These are phyloP conservation scores for Aspergillus nomiae DNA, from an alignment of 2,329 filamentous ascomycete genomes.

Conservation along the genomic window DNA sequence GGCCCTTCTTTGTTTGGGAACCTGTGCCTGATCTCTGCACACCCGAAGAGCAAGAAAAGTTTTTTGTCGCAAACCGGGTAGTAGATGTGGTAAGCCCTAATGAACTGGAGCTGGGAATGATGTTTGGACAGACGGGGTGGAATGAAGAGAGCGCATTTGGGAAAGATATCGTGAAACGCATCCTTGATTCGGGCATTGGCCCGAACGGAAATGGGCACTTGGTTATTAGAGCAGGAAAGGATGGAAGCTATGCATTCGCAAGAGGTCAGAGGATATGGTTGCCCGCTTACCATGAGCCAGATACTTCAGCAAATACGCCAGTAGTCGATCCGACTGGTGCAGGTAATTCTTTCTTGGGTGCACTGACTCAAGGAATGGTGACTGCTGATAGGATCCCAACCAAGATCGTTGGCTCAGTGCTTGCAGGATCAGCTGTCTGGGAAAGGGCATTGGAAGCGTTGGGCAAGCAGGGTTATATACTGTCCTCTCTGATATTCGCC, in stretches of 20 bases:
- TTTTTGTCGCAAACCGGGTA: conserved; percentile 53
- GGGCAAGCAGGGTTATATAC: conserved; percentile 52
- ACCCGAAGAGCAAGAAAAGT: conserved; percentile 61
- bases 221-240: conserved; percentile 63
- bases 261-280: conserved; percentile 62
- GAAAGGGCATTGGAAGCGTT: conserved; percentile 42
- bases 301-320: conserved; percentile 30
- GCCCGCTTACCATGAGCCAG: conserved; percentile 68
- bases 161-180: conserved; percentile 35
- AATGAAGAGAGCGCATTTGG: conserved; percentile 28
- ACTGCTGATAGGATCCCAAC: conserved; percentile 40
- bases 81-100: conserved; percentile 75
- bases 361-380: conserved; percentile 58
- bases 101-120: conserved; percentile 80
- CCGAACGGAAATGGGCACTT: conserved; percentile 40
- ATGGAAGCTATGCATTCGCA: conserved; percentile 55
- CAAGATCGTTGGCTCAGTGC: conserved; percentile 30
- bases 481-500: conserved; percentile 74
- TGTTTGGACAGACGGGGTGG: conserved; percentile 66
- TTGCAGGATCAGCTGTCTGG: conserved; percentile 58
- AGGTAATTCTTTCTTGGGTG: conserved; percentile 83
- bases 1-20: conserved; percentile 88
- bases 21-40: conserved; percentile 87
- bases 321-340: conserved; percentile 94
- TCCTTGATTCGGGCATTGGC: conserved; percentile 42